phyloP scores from a whole-genome alignment of 1,284 basidiomycete species.

The Crepidotus sp. region DNA sequence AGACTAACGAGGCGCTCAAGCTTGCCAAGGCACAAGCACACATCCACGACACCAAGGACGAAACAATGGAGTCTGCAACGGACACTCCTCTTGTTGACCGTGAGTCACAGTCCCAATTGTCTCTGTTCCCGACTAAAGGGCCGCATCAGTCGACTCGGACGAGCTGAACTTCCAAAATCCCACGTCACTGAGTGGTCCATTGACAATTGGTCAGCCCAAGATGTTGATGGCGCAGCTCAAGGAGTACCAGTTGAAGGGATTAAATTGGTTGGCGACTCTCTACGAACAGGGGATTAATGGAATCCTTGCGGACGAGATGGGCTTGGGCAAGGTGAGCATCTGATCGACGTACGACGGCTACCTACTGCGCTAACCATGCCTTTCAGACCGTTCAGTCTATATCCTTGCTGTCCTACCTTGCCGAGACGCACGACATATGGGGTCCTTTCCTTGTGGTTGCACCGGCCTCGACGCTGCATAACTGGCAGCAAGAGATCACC shows the following conservation, averaged over 20 bases:
- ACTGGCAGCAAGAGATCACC: constrained; percentile 98
- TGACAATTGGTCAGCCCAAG: constrained; percentile 87
- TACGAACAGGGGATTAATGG: constrained; percentile 99
- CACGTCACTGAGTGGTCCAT: constrained; percentile 79
- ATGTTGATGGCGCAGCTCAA: constrained; percentile 97
- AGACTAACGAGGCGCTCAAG: constrained; percentile 68
- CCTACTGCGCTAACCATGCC: constrained; percentile 9
- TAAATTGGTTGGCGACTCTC: constrained; percentile 96
- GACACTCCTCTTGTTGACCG: constrained; percentile 51
- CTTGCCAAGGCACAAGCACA: constrained; percentile 60
- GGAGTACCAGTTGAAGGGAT: constrained; percentile 97
- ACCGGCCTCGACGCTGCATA: constrained; percentile 95
- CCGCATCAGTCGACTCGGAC: constrained; percentile 74
- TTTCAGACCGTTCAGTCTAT: constrained; percentile 95
- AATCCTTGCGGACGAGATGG: constrained; percentile 98
- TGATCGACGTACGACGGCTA: neutral
- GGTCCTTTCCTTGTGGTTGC: constrained; percentile 99
- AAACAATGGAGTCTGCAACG: constrained; percentile 23
- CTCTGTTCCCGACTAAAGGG: neutral
- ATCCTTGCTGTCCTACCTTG: constrained; percentile 91
- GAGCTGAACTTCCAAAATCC: constrained; percentile 99
- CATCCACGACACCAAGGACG: constrained; percentile 40
- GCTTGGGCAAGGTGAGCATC: constrained; percentile 82
- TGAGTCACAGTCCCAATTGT: constrained; percentile 30
- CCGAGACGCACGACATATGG: constrained; percentile 98